These are phyloP conservation scores for Rhizopogon sp. DNA, from an alignment of 768 basidiomycete genomes.

Conservation along the genomic window DNA sequence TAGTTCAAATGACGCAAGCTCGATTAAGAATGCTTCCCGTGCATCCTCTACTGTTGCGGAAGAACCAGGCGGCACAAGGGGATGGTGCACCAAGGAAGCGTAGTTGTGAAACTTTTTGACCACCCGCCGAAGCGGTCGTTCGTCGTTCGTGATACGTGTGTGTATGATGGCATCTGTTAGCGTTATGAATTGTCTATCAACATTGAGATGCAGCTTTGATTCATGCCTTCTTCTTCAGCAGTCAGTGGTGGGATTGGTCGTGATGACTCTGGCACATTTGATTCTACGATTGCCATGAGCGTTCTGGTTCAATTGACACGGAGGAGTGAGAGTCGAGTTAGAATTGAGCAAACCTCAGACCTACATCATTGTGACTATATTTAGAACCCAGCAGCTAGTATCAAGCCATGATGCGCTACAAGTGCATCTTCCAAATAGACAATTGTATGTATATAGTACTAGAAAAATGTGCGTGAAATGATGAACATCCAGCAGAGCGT, in stretches of 20 bases:
- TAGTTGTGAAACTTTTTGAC: constrained; percentile 81
- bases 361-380: neutral
- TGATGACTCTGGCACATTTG: constrained; percentile 5
- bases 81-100: constrained; percentile 49
- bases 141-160: constrained; percentile 77
- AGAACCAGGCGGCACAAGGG: constrained; percentile 30
- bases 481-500: neutral
- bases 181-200: constrained; percentile 8
- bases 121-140: constrained; percentile 70
- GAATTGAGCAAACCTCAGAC: neutral
- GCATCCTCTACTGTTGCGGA: constrained; percentile 55
- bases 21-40: constrained; percentile 72
- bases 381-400: neutral
- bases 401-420: too few species aligned
- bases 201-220: neutral
- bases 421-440: neutral
- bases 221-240: constrained; percentile 59
- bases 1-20: constrained; percentile 72
- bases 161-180: constrained; percentile 71
- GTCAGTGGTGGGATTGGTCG: constrained; percentile 41
- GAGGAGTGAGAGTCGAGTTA: neutral
- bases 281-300: neutral
- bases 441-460: neutral
- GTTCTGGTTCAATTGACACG: neutral
- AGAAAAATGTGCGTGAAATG: neutral